A percentile compares a stretch with the other conserved stretches of the same genome.
phyloP scores from a whole-genome alignment of 2,329 filamentous ascomycete species.

The Botryotinia globosa region DNA sequence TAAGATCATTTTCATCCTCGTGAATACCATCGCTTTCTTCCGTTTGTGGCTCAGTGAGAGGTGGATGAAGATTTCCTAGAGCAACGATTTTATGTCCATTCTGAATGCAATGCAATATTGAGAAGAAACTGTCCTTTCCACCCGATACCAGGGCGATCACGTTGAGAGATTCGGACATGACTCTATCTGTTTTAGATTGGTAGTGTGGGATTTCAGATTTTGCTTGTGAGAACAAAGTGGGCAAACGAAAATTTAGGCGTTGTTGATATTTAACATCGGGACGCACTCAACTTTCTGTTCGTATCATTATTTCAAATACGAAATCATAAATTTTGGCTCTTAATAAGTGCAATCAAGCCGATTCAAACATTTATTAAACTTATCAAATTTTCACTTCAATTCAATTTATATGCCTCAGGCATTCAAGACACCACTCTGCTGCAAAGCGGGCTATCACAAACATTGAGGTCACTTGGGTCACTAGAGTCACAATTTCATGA shows the following conservation, averaged over 20 bases:
- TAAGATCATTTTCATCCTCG: conserved; percentile 62
- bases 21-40: not conserved
- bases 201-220: not conserved
- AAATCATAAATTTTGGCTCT: not conserved
- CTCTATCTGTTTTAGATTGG: conserved; percentile 6
- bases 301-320: not conserved
- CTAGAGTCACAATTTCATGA: conserved; percentile 4
- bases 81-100: conserved; percentile 85
- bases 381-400: not conserved
- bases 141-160: conserved; percentile 93
- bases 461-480: not conserved
- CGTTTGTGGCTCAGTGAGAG: conserved; percentile 24
- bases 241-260: not conserved
- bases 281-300: not conserved
- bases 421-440: not conserved
- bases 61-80: conserved; percentile 81
- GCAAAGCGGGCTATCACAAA: not conserved
- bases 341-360: not conserved
- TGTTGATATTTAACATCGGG: no score
- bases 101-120: conserved; percentile 81
- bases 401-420: conserved; percentile 14
- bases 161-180: conserved; percentile 55
- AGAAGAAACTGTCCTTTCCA: conserved; percentile 96
- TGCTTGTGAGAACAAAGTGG: not conserved
- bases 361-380: not conserved